phyloP scores from a whole-genome alignment of 2,329 filamentous ascomycete species.

The Aspergillus udagawae region DNA sequence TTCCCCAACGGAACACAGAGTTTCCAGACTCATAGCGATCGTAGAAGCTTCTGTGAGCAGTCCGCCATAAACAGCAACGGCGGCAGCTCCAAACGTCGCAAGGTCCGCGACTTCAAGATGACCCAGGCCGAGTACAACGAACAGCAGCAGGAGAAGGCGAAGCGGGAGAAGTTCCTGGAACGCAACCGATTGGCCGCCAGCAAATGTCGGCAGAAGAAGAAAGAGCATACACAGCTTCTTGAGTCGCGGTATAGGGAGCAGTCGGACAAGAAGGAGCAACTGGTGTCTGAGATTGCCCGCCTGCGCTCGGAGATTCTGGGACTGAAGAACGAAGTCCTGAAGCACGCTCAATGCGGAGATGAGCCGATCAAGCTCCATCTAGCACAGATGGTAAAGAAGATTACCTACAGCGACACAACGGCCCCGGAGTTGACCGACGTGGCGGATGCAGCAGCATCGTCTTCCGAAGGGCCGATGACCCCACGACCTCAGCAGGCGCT shows the following conservation, averaged over 20 bases:
- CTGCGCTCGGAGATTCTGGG: conserved; percentile 35
- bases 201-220: conserved; percentile 62
- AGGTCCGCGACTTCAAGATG: conserved; percentile 9
- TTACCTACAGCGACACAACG: conserved; percentile 25
- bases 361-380: conserved; percentile 35
- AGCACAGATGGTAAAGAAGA: conserved; percentile 36
- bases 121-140: conserved; percentile 18
- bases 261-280: conserved; percentile 29
- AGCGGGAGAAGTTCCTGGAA: conserved; percentile 52
- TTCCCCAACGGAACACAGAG: neutral
- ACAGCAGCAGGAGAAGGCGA: conserved; percentile 31
- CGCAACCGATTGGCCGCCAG: conserved; percentile 57
- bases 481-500: conserved; percentile 10
- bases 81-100: conserved; percentile 18
- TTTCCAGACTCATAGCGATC: neutral
- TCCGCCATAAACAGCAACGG: conserved; percentile 16
- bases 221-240: conserved; percentile 52
- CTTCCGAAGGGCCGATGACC: conserved; percentile 9
- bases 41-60: conserved; percentile 7
- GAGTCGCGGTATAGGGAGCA: conserved; percentile 40
- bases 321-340: conserved; percentile 39
- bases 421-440: conserved; percentile 10
- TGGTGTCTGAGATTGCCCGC: conserved; percentile 31
- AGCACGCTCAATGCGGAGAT: conserved; percentile 37
- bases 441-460: conserved; percentile 7